A percentile compares a stretch with the other conserved stretches of the same genome.
These are phyloP conservation scores for Fragosphaeria purpurea DNA, from an alignment of 2,329 filamentous ascomycete species.

Conservation along the genomic window DNA sequence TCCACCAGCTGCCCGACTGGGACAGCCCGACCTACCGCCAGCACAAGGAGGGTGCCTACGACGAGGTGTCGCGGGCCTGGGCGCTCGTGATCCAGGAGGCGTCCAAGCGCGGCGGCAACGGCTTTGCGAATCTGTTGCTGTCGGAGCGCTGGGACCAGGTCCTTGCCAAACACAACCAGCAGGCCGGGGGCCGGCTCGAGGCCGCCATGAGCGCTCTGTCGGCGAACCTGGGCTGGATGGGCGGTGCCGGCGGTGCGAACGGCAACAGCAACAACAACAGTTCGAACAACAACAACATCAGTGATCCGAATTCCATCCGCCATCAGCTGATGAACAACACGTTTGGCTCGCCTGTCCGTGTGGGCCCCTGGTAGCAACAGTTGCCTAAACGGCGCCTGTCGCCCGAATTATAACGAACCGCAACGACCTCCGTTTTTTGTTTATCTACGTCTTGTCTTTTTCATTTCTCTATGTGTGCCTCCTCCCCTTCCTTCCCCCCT, in stretches of 20 bases:
- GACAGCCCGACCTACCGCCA: constrained; percentile 79
- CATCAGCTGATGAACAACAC: constrained; percentile 52
- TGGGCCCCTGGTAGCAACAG: constrained; percentile 47
- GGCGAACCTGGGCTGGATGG: constrained; percentile 70
- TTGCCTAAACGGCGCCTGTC: neutral
- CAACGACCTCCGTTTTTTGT: constrained; percentile 8
- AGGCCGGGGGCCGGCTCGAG: constrained; percentile 71
- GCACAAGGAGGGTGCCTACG: constrained; percentile 91
- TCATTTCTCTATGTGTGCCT: neutral
- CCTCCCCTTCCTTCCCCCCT: neutral
- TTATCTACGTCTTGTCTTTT: neutral
- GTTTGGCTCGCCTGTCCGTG: constrained; percentile 49
- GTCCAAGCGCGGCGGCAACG: constrained; percentile 70
- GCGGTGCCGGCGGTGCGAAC: constrained; percentile 35
- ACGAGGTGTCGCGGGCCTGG: constrained; percentile 93
- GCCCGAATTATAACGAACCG: constrained; percentile 7
- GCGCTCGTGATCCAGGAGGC: constrained; percentile 83
- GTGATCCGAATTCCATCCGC: constrained; percentile 47
- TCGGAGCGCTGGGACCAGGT: constrained; percentile 89
- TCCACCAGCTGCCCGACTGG: constrained; percentile 86
- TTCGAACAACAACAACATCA: constrained; percentile 23
- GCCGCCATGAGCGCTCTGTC: constrained; percentile 70
- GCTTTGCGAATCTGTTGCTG: constrained; percentile 63
- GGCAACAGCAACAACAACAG: constrained; percentile 68
- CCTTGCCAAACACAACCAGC: constrained; percentile 76